Base-by-base conservation (phyloP, 306 rosid genomes). In the Astragalus membranaceus region DNA sequence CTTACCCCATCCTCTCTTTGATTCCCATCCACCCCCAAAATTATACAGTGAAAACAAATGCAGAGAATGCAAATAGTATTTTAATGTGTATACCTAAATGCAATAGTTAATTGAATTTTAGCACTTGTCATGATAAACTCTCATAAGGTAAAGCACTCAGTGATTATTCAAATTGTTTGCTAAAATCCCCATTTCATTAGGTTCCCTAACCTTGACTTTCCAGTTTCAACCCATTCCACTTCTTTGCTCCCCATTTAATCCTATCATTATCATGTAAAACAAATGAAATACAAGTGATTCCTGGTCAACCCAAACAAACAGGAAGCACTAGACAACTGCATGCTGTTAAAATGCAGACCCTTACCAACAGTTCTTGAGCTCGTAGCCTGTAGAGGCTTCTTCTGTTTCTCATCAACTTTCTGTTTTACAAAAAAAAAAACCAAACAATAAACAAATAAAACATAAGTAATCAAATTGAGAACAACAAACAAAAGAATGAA, bases 351-450 rank as follows among this genome's bases (percentile, higher is more conserved):
- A n/a, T n/a, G 55, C 48, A 61, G 51, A 82, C 63, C 74, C 86
- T 84, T 72, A 81, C 87, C 91, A 56, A 3, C 57, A 39, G 15
- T 42, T 41, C 42, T 56, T 36, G 83, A 82, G 65, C 81, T 76
- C 3, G 76, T 65, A 46, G 85, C 75, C 43, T 54, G 80, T 46
- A 54, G 35, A 12, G 74, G 66, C 57, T 85, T 16, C 76, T 15
- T 81, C 75, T 66, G 79, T 36, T 42, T 68, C 56, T 39, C 80
- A 13, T 57, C 77, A 70, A 60, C 73, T 56, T 76, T 84, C 97
- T 92, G 86, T 75, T 78, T 76, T 65, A 78, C 16, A n/a, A n/a
- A n/a, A 65, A 62, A 74, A 75, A 48, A 67, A n/a, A n/a, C n/a
- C n/a, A 43, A 54, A 59, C 41, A 36, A 36, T 4, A 36, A 36